A percentile compares a stretch with the other conserved stretches of the same genome.
phyloP scores from a whole-genome alignment of 805 yeast genomes.

The Candida jianshihensis region DNA sequence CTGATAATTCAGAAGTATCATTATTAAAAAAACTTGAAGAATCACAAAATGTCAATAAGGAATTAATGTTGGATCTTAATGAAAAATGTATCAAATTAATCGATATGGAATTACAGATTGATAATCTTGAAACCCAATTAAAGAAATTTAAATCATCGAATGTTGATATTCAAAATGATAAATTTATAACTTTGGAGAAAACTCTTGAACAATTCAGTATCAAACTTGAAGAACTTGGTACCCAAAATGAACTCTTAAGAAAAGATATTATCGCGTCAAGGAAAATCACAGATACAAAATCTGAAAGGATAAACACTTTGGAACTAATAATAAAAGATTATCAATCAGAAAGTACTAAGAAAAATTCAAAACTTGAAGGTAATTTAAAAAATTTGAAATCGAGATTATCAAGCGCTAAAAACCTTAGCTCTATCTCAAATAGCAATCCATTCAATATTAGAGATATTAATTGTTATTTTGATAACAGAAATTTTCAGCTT shows the following conservation, averaged over 20 bases:
- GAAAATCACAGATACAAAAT: constrained; percentile 50
- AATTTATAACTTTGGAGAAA: constrained; percentile 46
- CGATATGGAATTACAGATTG: constrained; percentile 38
- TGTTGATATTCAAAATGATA: constrained; percentile 30
- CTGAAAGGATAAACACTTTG: constrained; percentile 47
- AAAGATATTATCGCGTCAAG: constrained; percentile 50
- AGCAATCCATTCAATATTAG: constrained; percentile 4
- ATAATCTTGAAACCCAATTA: constrained; percentile 29
- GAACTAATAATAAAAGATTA: constrained; percentile 45
- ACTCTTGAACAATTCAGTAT: constrained; percentile 49
- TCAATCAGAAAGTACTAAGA: constrained; percentile 31
- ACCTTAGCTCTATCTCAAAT: constrained; percentile 3
- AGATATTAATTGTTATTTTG: not conserved
- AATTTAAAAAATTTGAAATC: constrained; percentile 26
- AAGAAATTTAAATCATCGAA: constrained; percentile 5
- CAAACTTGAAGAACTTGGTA: constrained; percentile 55
- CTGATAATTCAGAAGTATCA: constrained; percentile 1
- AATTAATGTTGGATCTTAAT: constrained; percentile 19
- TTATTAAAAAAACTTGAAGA: constrained; percentile 11
- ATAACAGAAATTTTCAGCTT: constrained; percentile 5
- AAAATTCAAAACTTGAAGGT: constrained; percentile 36
- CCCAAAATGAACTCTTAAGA: constrained; percentile 50
- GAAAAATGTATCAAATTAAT: constrained; percentile 23
- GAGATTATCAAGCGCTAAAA: constrained; percentile 21
- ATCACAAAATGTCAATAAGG: constrained; percentile 13